Evolutionary conservation across 805 yeast species (phyloP), one percentile per base, ranked within the genome.

Genomic region (Candida anglica): DNA sequence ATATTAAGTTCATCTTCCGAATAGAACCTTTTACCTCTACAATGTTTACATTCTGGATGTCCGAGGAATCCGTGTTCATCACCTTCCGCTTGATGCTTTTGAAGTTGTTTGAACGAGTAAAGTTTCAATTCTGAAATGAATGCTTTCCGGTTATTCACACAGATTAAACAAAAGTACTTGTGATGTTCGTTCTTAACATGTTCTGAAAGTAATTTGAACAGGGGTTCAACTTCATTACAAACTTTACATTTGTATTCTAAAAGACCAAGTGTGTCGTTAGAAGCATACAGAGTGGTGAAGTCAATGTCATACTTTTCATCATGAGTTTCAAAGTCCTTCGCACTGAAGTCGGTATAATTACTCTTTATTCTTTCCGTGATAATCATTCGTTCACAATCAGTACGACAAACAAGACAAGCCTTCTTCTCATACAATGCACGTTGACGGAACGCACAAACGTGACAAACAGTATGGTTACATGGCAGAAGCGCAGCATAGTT

Each of bases 31-130:
- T 66, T 72, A 2, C 78, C 77, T 3, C 71, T 59, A 57, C 98
- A 93, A 54, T 86, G 84, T 43, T 75, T 75, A 67, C 99, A 93
- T 41, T 69, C 63, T 0, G 98, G 97, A 54, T 89, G 98, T 0
- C 98, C 98, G 8, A 58, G 67, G 56, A 89, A 89, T 0, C 96
- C 96, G 6, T 64, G 63, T 26, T 66, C 71, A 48, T 89, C 95
- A 32, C 96, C 97, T 24, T 63, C 68, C 3, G 69, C 57, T 51
- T 81, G 81, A 58, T 93, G 99, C 28, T 60, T 69, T 39, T 75
- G 77, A 28, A 91, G 66, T 45, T 77, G 81, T 35, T 75, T 75
- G 24, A 69, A 69, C 0, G 79, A 71, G 52, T 75, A 86, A 11
- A 83, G 54, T 28, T 69, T 66, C 33, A 86, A 66, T 52, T 93